Evolutionary conservation across 345 rosid species (phyloP).

Genomic region (Salix suchowensis): DNA sequence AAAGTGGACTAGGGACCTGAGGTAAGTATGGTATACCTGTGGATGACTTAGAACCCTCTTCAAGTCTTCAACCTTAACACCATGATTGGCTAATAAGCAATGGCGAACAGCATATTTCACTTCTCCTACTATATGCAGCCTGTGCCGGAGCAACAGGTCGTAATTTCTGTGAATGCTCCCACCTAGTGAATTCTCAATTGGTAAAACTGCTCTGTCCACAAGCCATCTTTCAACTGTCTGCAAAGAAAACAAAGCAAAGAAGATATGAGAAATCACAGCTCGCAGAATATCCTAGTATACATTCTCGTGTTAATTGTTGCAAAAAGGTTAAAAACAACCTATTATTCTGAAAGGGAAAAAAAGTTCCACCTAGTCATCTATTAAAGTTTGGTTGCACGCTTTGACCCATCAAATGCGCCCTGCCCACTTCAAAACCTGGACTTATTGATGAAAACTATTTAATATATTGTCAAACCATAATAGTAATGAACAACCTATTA

Average conservation of each 20-base stretch:
- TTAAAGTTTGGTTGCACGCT: no score
- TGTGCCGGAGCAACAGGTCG: constrained; percentile 86
- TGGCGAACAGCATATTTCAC: constrained; percentile 86
- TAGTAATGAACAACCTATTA: no score
- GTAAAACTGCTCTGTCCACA: constrained; percentile 92
- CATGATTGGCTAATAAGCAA: constrained; percentile 86
- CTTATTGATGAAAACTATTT: no score
- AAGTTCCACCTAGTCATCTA: no score
- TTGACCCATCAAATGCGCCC: no score
- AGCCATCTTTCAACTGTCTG: constrained; percentile 74
- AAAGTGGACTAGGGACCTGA: not conserved
- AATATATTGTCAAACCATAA: no score
- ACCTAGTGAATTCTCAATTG: constrained; percentile 94
- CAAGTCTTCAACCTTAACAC: constrained; percentile 72
- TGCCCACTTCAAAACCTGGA: no score
- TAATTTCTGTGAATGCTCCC: constrained; percentile 98
- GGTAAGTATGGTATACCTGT: constrained; percentile 47
- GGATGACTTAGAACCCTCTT: constrained; percentile 95
- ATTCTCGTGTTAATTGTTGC: not conserved
- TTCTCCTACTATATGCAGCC: constrained; percentile 94
- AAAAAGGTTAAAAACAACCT: no score
- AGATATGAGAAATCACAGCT: not conserved
- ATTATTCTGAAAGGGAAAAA: no score
- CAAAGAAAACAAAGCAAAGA: not conserved
- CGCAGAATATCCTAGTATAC: not conserved